Evolutionary conservation across 1,284 basidiomycete species (phyloP).

Genomic region (Trametes sp.): DNA sequence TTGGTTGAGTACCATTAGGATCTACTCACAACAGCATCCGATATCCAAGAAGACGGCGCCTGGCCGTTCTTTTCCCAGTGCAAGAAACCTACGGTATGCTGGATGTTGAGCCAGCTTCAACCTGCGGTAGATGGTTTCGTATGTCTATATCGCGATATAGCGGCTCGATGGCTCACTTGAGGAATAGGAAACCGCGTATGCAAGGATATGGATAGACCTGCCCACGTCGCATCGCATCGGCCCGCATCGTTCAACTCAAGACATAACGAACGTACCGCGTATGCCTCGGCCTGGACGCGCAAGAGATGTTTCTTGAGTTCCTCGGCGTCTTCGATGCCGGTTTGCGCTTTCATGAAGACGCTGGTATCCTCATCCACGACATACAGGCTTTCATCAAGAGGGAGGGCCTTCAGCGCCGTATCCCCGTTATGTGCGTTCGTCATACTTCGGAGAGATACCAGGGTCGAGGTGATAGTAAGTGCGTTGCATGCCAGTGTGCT

Average conservation of each 20-base stretch:
- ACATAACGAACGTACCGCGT: conserved; percentile 40
- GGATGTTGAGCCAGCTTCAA: conserved; percentile 28
- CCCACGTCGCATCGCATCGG: not conserved
- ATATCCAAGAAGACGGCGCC: conserved; percentile 54
- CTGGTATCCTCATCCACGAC: conserved; percentile 40
- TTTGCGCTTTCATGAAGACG: conserved; percentile 49
- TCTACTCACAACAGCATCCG: conserved; percentile 55
- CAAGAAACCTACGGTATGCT: conserved; percentile 36
- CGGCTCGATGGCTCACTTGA: conserved; percentile 14
- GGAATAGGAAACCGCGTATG: conserved; percentile 30
- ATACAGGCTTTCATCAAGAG: conserved; percentile 33
- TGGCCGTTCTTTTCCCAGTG: conserved; percentile 45
- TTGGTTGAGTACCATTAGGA: not conserved
- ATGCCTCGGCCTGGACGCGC: conserved; percentile 53
- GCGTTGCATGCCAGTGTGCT: not conserved
- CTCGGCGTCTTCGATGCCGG: conserved; percentile 49
- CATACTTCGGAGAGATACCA: not conserved
- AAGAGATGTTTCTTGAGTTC: conserved; percentile 55
- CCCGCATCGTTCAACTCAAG: not conserved
- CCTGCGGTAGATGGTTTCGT: conserved; percentile 1
- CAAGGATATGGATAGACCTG: conserved; percentile 29
- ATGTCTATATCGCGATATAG: not conserved
- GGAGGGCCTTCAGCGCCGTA: not conserved
- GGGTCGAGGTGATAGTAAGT: not conserved
- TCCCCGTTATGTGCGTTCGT: not conserved